Evolutionary conservation across 2,329 filamentous ascomycete genomes (phyloP).

Genomic region (Botrytis paeoniae): DNA sequence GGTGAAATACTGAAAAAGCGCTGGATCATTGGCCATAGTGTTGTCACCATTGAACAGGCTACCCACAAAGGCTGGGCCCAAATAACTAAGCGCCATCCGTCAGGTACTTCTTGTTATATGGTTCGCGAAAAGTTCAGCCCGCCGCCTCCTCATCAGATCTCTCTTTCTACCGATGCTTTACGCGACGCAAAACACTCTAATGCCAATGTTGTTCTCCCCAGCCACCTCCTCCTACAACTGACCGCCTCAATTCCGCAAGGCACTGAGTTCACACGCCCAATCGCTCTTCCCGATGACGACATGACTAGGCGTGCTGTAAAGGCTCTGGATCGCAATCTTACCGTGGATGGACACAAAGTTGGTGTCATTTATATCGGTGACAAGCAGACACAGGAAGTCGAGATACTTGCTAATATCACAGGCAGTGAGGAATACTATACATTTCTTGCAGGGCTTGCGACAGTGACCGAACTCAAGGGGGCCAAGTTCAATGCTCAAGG

Average conservation of each 20-base stretch:
- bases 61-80: conserved; percentile 64
- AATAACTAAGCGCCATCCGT: conserved; percentile 68
- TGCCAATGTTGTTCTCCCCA: conserved; percentile 64
- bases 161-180: conserved; percentile 47
- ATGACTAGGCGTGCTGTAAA: conserved; percentile 62
- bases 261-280: conserved; percentile 59
- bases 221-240: conserved; percentile 68
- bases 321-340: conserved; percentile 81
- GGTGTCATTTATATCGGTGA: conserved; percentile 92
- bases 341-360: conserved; percentile 92
- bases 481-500: conserved; percentile 92
- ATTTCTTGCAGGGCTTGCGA: conserved; percentile 80
- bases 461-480: conserved; percentile 73
- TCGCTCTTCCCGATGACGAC: conserved; percentile 67
- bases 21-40: conserved; percentile 71
- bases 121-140: conserved; percentile 58
- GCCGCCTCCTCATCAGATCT: conserved; percentile 55
- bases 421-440: conserved; percentile 86
- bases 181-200: conserved; percentile 51
- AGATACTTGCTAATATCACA: conserved; percentile 82
- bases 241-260: conserved; percentile 60
- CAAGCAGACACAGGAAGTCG: conserved; percentile 75
- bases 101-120: conserved; percentile 54
- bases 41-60: conserved; percentile 72
- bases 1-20: conserved; percentile 64